phyloP scores from a whole-genome alignment of 2,329 filamentous ascomycete genomes.

The Leptographium wingfieldii region DNA sequence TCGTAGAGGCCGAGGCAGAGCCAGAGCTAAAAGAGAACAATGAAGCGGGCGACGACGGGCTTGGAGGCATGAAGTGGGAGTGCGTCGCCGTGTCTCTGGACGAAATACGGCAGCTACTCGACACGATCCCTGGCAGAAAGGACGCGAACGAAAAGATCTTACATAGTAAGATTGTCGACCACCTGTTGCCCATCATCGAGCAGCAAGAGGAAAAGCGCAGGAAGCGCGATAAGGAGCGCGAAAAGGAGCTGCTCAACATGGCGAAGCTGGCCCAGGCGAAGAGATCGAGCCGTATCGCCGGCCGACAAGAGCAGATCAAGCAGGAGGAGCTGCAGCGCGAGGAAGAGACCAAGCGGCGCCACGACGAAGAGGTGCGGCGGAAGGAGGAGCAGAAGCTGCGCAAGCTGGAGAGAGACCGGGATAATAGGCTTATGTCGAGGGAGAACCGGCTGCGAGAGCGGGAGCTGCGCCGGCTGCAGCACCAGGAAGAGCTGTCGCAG shows the following conservation, averaged over 20 bases:
- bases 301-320: slow-evolving; percentile 61
- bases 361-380: slow-evolving; percentile 51
- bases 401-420: slow-evolving; percentile 58
- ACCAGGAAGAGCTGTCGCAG: slow-evolving; percentile 71
- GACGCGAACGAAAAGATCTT: slow-evolving; percentile 79
- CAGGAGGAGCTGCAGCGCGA: slow-evolving; percentile 43
- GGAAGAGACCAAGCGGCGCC: slow-evolving; percentile 19
- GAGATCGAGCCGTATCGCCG: slow-evolving; percentile 77
- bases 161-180: slow-evolving; percentile 55
- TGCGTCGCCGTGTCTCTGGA: slow-evolving; percentile 72
- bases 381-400: slow-evolving; percentile 51
- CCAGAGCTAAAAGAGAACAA: slow-evolving; percentile 20
- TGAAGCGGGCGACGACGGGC: slow-evolving; percentile 38
- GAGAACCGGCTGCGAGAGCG: slow-evolving; percentile 79
- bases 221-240: slow-evolving; percentile 50
- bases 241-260: slow-evolving; percentile 68
- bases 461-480: slow-evolving; percentile 66
- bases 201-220: slow-evolving; percentile 66
- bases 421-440: slow-evolving; percentile 68
- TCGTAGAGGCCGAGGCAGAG: slow-evolving; percentile 14
- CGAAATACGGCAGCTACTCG: slow-evolving; percentile 63
- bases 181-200: slow-evolving; percentile 75
- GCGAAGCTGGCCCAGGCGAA: slow-evolving; percentile 90
- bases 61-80: slow-evolving; percentile 77
- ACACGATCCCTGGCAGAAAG: slow-evolving; percentile 58